These are phyloP conservation scores for Aspergillus pseudoterreus DNA, from an alignment of 2,329 filamentous ascomycete species.

Conservation along the genomic window DNA sequence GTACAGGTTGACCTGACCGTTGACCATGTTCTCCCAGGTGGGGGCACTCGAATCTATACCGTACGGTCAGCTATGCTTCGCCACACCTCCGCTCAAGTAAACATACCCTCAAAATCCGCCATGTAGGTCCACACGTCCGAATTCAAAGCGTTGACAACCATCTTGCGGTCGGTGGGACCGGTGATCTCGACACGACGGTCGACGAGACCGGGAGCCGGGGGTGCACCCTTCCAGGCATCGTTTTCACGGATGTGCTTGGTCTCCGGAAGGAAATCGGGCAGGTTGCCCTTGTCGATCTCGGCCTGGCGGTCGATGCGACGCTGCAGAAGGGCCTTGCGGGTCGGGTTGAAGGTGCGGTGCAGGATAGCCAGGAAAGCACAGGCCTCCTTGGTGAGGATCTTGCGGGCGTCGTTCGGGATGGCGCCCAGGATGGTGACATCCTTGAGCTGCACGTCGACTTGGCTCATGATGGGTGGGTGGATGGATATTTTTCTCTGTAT, in stretches of 20 bases:
- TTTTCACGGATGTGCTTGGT: slow-evolving; percentile 94
- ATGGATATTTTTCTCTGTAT: neutral
- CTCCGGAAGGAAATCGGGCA: slow-evolving; percentile 94
- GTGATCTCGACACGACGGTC: slow-evolving; percentile 97
- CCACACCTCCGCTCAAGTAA: neutral
- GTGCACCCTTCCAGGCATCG: slow-evolving; percentile 86
- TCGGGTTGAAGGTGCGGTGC: slow-evolving; percentile 89
- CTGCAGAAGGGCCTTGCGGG: slow-evolving; percentile 83
- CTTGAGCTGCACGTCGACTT: slow-evolving; percentile 73
- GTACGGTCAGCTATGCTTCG: no score
- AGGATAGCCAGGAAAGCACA: slow-evolving; percentile 89
- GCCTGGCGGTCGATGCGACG: slow-evolving; percentile 81
- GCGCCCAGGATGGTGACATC: slow-evolving; percentile 82
- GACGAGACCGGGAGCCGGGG: slow-evolving; percentile 84
- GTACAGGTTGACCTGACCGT: slow-evolving; percentile 95
- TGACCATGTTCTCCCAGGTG: slow-evolving; percentile 99
- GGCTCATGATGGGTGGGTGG: slow-evolving; percentile 53
- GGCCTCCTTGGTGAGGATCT: slow-evolving; percentile 88
- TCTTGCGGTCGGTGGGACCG: slow-evolving; percentile 94
- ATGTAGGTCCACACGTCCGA: slow-evolving; percentile 98
- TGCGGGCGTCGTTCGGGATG: slow-evolving; percentile 73
- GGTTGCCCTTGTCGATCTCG: slow-evolving; percentile 82
- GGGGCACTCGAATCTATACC: slow-evolving; percentile 80
- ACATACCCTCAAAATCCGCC: slow-evolving; percentile 93
- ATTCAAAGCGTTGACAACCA: slow-evolving; percentile 97